Conservation (phyloP, 306 rosid genomes). For the Cyclanthera cordifolia region DNA sequence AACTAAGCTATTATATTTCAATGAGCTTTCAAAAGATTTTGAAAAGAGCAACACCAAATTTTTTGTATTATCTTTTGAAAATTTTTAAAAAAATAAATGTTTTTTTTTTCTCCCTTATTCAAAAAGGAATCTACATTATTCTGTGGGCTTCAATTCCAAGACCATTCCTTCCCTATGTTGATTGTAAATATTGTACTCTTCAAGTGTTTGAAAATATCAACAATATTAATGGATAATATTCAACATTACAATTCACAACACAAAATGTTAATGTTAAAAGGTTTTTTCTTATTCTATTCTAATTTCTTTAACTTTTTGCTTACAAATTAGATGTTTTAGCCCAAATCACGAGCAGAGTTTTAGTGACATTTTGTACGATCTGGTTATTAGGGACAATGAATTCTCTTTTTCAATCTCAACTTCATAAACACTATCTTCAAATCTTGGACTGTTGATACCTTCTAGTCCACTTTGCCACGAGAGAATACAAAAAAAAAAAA, state of each 20-base stretch:
- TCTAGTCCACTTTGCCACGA: too few species aligned
- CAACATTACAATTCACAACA: not conserved
- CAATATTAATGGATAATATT: not conserved
- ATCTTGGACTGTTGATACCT: too few species aligned
- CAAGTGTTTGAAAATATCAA: not conserved
- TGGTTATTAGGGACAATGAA: too few species aligned
- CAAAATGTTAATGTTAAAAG: not conserved
- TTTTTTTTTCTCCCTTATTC: not conserved
- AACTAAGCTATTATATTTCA: not conserved
- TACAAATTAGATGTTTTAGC: too few species aligned
- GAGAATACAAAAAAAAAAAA: too few species aligned
- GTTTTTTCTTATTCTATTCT: too few species aligned
- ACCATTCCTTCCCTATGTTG: not conserved
- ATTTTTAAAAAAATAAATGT: too few species aligned
- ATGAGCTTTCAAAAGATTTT: conserved; percentile 3
- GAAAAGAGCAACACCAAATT: not conserved
- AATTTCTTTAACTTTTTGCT: too few species aligned
- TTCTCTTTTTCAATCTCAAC: too few species aligned
- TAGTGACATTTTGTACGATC: too few species aligned
- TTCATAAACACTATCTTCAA: too few species aligned
- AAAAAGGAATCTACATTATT: conserved; percentile 12
- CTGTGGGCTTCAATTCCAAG: conserved; percentile 5
- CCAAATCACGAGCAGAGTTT: too few species aligned
- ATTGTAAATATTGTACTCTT: not conserved
- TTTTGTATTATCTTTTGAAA: not conserved